A percentile compares a stretch with the other conserved stretches of the same genome.
These are phyloP conservation scores for Verticillium alfalfae DNA, from an alignment of 2,329 filamentous ascomycete genomes.

Conservation along the genomic window DNA sequence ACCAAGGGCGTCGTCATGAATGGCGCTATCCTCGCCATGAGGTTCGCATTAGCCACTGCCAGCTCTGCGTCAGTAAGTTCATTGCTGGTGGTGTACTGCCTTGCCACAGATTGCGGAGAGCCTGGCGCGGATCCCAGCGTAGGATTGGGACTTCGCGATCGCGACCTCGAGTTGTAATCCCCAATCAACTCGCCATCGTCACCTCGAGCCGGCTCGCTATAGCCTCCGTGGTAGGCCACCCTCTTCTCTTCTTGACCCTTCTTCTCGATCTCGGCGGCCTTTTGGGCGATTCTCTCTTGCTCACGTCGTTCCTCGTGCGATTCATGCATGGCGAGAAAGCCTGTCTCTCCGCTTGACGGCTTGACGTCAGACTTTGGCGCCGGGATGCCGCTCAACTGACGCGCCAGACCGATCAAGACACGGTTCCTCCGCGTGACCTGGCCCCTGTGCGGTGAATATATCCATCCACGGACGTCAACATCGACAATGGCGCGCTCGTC, in stretches of 20 bases:
- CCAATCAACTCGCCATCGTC: slow-evolving; percentile 26
- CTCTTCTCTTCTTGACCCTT: slow-evolving; percentile 67
- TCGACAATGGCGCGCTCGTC: slow-evolving; percentile 84
- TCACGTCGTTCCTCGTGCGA: slow-evolving; percentile 46
- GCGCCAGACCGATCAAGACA: slow-evolving; percentile 77
- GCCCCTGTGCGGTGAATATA: slow-evolving; percentile 80
- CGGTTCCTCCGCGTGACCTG: slow-evolving; percentile 85
- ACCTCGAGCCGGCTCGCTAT: slow-evolving; percentile 56
- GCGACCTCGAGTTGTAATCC: slow-evolving; percentile 7
- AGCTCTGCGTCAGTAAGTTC: slow-evolving; percentile 75
- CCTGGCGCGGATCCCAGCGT: slow-evolving; percentile 33
- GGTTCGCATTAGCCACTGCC: slow-evolving; percentile 71
- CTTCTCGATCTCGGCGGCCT: slow-evolving; percentile 72
- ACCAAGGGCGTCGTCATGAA: slow-evolving; percentile 83
- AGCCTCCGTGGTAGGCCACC: slow-evolving; percentile 64
- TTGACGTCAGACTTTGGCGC: slow-evolving; percentile 43
- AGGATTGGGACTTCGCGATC: slow-evolving; percentile 23
- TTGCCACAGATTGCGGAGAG: slow-evolving; percentile 27
- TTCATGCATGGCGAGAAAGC: slow-evolving; percentile 21
- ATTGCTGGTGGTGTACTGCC: slow-evolving; percentile 28
- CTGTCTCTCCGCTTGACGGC: background rate
- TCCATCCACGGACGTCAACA: slow-evolving; percentile 92
- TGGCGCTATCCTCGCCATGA: slow-evolving; percentile 81
- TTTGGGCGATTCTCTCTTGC: slow-evolving; percentile 62
- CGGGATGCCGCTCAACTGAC: slow-evolving; percentile 82